A percentile compares a stretch with the other conserved stretches of the same genome.
Evolutionary conservation across 2,329 filamentous ascomycete species (phyloP).

Genomic region (Orbilia ellipsospora): DNA sequence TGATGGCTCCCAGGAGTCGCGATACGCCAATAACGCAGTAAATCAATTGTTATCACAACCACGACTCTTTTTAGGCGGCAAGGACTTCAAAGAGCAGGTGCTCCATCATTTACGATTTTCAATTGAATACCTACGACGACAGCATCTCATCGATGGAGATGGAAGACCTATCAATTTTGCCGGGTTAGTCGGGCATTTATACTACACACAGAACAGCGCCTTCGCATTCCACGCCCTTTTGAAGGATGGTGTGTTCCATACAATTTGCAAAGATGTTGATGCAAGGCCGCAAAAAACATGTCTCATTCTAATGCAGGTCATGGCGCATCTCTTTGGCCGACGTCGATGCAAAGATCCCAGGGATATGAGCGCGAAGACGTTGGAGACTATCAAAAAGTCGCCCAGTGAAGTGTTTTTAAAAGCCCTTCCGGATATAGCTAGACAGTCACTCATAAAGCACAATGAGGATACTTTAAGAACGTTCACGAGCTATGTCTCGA

Average conservation of each 20-base stretch:
- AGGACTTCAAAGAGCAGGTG: constrained; percentile 74
- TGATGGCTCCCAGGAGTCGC: constrained; percentile 72
- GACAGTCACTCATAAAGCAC: constrained; percentile 69
- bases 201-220: constrained; percentile 78
- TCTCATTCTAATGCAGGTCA: constrained; percentile 73
- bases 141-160: constrained; percentile 71
- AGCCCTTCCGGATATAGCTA: constrained; percentile 70
- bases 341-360: constrained; percentile 50
- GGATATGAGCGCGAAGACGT: constrained; percentile 63
- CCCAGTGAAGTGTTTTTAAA: constrained; percentile 75
- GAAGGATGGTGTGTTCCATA: constrained; percentile 76
- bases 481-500: constrained; percentile 76
- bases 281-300: constrained; percentile 67
- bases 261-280: constrained; percentile 71
- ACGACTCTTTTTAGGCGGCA: constrained; percentile 76
- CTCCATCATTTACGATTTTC: constrained; percentile 83
- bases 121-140: constrained; percentile 79
- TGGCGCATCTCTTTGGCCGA: constrained; percentile 77
- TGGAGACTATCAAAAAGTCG: constrained; percentile 67
- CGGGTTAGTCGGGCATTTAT: constrained; percentile 76
- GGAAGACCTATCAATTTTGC: constrained; percentile 79
- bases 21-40: constrained; percentile 72
- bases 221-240: constrained; percentile 82
- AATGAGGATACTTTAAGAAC: constrained; percentile 74
- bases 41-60: constrained; percentile 76